Conservation (phyloP, 345 rosid genomes). For the Carallia brachiata region DNA sequence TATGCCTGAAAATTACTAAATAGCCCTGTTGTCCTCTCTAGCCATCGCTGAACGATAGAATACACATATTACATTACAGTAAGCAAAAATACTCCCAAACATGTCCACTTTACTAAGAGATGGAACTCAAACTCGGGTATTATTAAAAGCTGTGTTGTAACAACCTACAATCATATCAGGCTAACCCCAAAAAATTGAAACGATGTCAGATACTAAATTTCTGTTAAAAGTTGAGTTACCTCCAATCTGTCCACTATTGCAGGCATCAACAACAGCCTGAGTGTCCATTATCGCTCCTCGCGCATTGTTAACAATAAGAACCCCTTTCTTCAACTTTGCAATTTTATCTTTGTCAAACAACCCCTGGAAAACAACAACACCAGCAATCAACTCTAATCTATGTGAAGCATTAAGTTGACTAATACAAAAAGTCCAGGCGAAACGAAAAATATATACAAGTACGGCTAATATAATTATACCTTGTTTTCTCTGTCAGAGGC, state of each 20-base stretch:
- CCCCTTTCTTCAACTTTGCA: constrained; percentile 86
- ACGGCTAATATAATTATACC: constrained; percentile 24
- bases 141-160: not conserved
- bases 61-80: not conserved
- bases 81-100: not conserved
- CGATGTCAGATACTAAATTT: not conserved
- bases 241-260: constrained; percentile 78
- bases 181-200: not conserved
- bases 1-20: not conserved
- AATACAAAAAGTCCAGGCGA: not conserved
- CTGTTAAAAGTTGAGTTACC: constrained; percentile 30
- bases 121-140: not conserved
- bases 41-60: not conserved
- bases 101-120: not conserved
- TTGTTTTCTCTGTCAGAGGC: constrained; percentile 89
- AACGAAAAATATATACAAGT: no score
- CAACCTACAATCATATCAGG: no score
- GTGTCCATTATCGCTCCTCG: constrained; percentile 94
- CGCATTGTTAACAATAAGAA: constrained; percentile 85
- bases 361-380: constrained; percentile 37
- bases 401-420: not conserved
- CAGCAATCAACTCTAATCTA: not conserved
- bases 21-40: not conserved
- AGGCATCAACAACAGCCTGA: constrained; percentile 84
- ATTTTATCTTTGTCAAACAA: constrained; percentile 72